Conservation (phyloP, 2,329 filamentous ascomycete species). For the Exophiala calicioides region DNA sequence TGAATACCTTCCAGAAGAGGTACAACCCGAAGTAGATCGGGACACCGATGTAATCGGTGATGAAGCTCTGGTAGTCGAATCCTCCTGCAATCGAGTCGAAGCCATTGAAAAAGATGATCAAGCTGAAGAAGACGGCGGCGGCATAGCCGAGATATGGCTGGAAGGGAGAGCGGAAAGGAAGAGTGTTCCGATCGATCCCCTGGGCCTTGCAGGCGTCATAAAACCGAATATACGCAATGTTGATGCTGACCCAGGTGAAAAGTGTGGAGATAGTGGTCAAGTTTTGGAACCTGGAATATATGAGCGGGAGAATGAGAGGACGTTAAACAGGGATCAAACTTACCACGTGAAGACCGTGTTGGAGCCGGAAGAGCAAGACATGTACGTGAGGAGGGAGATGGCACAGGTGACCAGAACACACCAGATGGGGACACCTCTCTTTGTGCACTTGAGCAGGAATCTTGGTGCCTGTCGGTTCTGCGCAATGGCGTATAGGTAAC, state of each 20-base stretch:
- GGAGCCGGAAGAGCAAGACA: conserved; percentile 64
- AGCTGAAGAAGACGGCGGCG: conserved; percentile 54
- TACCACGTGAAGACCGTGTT: conserved; percentile 70
- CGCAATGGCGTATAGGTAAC: conserved; percentile 51
- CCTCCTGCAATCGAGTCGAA: conserved; percentile 44
- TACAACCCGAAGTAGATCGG: conserved; percentile 44
- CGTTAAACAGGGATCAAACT: conserved; percentile 15
- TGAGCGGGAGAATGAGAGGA: not conserved
- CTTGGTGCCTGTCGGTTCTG: conserved; percentile 54
- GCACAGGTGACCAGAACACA: conserved; percentile 65
- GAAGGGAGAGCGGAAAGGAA: conserved; percentile 67
- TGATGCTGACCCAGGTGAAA: conserved; percentile 69
- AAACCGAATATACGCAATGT: conserved; percentile 70
- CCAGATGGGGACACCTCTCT: conserved; percentile 63
- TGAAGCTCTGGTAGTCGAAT: conserved; percentile 51
- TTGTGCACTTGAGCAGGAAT: conserved; percentile 61
- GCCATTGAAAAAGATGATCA: conserved; percentile 69
- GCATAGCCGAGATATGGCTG: conserved; percentile 72
- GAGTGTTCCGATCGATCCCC: conserved; percentile 63
- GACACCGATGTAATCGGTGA: conserved; percentile 53
- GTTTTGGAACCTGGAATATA: conserved; percentile 14
- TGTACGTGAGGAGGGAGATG: conserved; percentile 69
- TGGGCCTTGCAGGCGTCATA: conserved; percentile 68
- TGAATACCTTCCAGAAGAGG: conserved; percentile 38
- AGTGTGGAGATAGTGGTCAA: conserved; percentile 42